Conservation (phyloP, 2,329 filamentous ascomycete species). For the Mariannaea sp. region DNA sequence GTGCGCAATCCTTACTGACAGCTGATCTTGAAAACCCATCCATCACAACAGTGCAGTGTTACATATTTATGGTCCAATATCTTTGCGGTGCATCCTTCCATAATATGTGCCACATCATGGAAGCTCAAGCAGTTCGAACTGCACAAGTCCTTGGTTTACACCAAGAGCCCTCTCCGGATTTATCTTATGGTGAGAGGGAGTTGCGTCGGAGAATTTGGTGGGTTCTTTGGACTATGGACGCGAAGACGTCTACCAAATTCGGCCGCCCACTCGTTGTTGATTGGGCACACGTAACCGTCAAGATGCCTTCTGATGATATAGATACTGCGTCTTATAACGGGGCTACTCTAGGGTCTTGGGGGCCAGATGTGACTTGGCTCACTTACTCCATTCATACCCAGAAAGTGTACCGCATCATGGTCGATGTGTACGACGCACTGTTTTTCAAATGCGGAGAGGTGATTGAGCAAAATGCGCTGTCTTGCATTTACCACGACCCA, state of each 20-base stretch:
- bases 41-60: conserved; percentile 53
- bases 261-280: conserved; percentile 50
- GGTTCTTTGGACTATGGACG: conserved; percentile 54
- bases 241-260: conserved; percentile 52
- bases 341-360: conserved; percentile 21
- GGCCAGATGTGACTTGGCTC: conserved; percentile 30
- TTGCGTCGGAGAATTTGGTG: conserved; percentile 58
- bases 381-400: conserved; percentile 22
- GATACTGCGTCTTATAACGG: conserved; percentile 23
- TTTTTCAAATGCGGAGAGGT: conserved; percentile 32
- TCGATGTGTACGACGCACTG: conserved; percentile 39
- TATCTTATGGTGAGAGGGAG: conserved; percentile 45
- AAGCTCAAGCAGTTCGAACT: conserved; percentile 48
- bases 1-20: conserved; percentile 50
- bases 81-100: conserved; percentile 53
- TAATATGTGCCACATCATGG: conserved; percentile 51
- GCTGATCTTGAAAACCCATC: conserved; percentile 54
- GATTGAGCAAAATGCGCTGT: conserved; percentile 1
- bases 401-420: conserved; percentile 22
- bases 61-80: conserved; percentile 51
- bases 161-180: conserved; percentile 46
- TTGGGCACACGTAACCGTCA: conserved; percentile 41
- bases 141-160: conserved; percentile 56
- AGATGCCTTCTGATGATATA: conserved; percentile 39
- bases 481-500: conserved; percentile 25